These are phyloP conservation scores for Wickerhamiella kurtzmanii DNA, from an alignment of 805 yeast species.

Conservation along the genomic window DNA sequence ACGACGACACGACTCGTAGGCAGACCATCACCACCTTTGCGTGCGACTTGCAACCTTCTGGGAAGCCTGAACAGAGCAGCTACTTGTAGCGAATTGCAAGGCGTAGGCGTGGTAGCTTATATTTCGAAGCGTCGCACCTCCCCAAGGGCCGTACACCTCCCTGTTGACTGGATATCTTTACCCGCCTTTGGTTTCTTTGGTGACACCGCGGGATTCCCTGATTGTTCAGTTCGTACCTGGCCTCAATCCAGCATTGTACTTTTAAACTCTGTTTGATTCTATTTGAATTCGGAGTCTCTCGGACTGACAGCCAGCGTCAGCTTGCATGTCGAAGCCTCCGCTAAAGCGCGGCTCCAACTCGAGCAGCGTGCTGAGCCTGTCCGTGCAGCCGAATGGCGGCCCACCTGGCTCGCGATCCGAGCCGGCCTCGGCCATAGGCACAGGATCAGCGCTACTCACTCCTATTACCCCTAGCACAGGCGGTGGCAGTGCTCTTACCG, in stretches of 20 bases:
- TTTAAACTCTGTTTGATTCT: too few species aligned
- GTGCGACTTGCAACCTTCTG: neutral
- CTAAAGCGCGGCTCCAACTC: constrained; percentile 3
- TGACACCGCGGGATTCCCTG: too few species aligned
- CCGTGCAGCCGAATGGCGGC: neutral
- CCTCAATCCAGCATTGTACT: too few species aligned
- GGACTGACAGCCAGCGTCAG: too few species aligned
- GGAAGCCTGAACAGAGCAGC: neutral
- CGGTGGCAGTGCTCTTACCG: neutral
- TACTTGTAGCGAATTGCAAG: neutral
- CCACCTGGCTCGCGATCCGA: neutral
- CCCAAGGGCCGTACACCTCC: too few species aligned
- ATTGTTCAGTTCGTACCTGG: too few species aligned
- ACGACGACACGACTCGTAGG: neutral
- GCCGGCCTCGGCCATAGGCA: neutral
- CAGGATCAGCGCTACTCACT: neutral
- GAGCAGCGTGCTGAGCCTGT: constrained; percentile 1
- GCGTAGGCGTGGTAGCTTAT: too few species aligned
- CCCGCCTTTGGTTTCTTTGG: too few species aligned
- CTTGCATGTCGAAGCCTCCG: constrained; percentile 1
- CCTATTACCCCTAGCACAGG: neutral
- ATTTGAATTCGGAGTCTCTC: too few species aligned
- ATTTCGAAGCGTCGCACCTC: too few species aligned
- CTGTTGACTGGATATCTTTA: too few species aligned
- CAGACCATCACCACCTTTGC: neutral